Conservation (phyloP, 2,329 filamentous ascomycete species). For the Westerdykella aurantiaca region DNA sequence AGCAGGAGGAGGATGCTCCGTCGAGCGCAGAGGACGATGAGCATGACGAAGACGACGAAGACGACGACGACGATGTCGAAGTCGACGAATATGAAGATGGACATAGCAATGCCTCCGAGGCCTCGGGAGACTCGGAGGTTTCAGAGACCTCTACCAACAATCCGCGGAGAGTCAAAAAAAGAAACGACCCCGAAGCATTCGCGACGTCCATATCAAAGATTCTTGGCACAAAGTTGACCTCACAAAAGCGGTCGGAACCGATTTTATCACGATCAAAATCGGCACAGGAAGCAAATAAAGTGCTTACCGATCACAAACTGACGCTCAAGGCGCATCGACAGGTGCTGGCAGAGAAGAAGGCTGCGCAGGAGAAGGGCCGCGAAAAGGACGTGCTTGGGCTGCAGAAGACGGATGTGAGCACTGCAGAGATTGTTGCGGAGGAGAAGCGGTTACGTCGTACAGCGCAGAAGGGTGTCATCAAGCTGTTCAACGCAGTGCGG, state of each 20-base stretch:
- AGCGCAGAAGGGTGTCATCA: conserved; percentile 88
- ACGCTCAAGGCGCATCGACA: conserved; percentile 76
- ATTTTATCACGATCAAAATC: conserved; percentile 79
- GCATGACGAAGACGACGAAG: conserved; percentile 35
- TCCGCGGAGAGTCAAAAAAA: conserved; percentile 60
- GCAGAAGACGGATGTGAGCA: conserved; percentile 44
- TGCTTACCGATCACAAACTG: conserved; percentile 68
- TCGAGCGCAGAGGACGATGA: conserved; percentile 24
- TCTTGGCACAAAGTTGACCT: conserved; percentile 79
- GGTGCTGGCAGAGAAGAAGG: conserved; percentile 72
- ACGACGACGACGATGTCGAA: conserved; percentile 22
- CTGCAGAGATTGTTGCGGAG: conserved; percentile 55
- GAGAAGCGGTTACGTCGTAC: conserved; percentile 81
- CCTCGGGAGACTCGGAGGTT: conserved; percentile 31
- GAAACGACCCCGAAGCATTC: conserved; percentile 87
- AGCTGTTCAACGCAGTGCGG: conserved; percentile 91
- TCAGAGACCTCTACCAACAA: conserved; percentile 31
- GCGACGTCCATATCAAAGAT: conserved; percentile 92
- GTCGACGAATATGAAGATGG: conserved; percentile 27
- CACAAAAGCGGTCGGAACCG: conserved; percentile 75
- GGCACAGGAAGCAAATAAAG: conserved; percentile 65
- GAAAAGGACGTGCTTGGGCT: conserved; percentile 78
- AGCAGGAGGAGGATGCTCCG: conserved; percentile 27
- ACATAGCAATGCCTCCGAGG: conserved; percentile 35
- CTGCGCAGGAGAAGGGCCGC: conserved; percentile 76